These are phyloP conservation scores for Pestalotiopsis sp. DNA, from an alignment of 2,329 filamentous ascomycete genomes.

Conservation along the genomic window DNA sequence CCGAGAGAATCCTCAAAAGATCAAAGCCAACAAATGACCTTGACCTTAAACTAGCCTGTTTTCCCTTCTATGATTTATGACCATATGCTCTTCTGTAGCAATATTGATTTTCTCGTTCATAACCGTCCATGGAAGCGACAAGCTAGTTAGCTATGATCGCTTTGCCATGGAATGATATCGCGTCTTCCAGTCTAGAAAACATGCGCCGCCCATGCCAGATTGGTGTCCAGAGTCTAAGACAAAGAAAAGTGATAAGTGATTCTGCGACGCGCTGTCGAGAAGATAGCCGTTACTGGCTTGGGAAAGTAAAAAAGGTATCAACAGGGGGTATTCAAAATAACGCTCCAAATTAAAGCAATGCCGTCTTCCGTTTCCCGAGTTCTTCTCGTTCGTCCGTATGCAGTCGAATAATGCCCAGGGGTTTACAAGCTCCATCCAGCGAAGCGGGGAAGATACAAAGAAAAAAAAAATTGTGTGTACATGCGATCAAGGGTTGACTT, in stretches of 20 bases:
- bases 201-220: conserved; percentile 1
- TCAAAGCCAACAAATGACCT: background rate
- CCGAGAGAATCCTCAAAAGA: background rate
- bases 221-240: background rate
- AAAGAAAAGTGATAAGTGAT: background rate
- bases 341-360: conserved; percentile 9
- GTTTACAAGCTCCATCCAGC: background rate
- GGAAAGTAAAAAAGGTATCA: conserved; percentile 17
- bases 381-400: background rate
- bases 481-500: background rate
- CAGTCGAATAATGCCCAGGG: background rate
- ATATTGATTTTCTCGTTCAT: background rate
- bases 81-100: background rate
- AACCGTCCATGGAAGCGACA: background rate
- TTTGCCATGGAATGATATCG: background rate
- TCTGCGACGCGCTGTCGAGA: background rate
- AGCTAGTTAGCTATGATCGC: background rate
- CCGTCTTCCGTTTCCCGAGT: background rate
- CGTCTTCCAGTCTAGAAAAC: background rate
- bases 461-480: conserved; percentile 1
- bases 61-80: background rate
- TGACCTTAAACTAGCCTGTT: background rate
- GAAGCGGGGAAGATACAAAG: conserved; percentile 5
- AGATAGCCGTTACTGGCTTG: background rate
- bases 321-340: conserved; percentile 16